Conservation (phyloP, 2,329 filamentous ascomycete species). For the Fonsecaea pedrosoi region DNA sequence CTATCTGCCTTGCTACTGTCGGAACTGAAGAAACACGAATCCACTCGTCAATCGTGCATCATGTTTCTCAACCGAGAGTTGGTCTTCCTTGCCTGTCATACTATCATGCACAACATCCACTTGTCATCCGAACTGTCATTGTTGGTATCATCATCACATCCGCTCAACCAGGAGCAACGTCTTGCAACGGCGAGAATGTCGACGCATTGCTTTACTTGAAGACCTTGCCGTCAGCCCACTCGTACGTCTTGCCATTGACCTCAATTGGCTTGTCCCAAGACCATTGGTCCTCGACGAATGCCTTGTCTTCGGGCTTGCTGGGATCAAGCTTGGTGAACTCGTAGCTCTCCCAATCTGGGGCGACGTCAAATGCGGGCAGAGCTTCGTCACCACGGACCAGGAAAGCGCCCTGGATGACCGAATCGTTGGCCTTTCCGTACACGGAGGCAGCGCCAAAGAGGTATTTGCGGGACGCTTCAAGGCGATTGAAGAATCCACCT, state of each 20-base stretch:
- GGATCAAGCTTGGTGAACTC: slow-evolving; percentile 95
- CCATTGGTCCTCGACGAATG: slow-evolving; percentile 88
- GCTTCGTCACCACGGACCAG: slow-evolving; percentile 90
- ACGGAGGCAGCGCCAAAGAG: slow-evolving; percentile 90
- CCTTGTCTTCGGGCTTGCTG: slow-evolving; percentile 80
- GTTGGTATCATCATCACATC: slow-evolving; percentile 6
- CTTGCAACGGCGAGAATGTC: neutral
- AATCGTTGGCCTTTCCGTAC: slow-evolving; percentile 87
- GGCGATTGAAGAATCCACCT: slow-evolving; percentile 94
- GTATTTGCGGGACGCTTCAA: slow-evolving; percentile 98
- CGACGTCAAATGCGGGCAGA: slow-evolving; percentile 89
- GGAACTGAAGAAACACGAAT: slow-evolving; percentile 1
- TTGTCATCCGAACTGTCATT: slow-evolving; percentile 1
- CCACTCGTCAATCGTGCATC: neutral
- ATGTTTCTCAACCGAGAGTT: neutral
- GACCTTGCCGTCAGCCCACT: slow-evolving; percentile 91
- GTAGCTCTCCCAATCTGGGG: slow-evolving; percentile 97
- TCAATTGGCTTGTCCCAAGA: slow-evolving; percentile 84
- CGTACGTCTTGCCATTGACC: slow-evolving; percentile 85
- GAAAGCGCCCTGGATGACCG: slow-evolving; percentile 90
- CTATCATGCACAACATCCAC: slow-evolving; percentile 1
- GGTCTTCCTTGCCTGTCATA: neutral
- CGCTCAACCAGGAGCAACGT: slow-evolving; percentile 4
- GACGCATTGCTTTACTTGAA: slow-evolving; percentile 78
- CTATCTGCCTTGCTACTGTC: neutral